Percentiles rank a stretch among this genome's conserved stretches.
Conservation (phyloP, 176 grass and related monocot genomes). For the Eleusine coracana region DNA sequence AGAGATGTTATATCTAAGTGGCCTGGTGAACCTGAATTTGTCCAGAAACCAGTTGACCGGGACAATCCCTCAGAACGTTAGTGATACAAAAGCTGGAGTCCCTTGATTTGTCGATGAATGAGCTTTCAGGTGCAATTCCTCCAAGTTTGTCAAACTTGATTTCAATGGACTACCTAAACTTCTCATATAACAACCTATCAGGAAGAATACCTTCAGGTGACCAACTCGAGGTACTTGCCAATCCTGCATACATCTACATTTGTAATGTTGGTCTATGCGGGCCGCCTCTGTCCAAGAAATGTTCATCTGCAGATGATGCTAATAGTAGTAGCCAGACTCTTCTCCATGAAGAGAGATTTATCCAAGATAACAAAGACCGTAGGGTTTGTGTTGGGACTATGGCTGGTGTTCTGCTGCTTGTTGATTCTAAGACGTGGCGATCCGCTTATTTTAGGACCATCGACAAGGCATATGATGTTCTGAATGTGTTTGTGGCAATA, state of each 20-base stretch:
- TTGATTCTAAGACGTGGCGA: conserved; percentile 28
- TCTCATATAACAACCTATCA: conserved; percentile 53
- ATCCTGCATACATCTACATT: conserved; percentile 31
- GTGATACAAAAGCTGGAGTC: conserved; percentile 40
- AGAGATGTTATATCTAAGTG: conserved; percentile 8
- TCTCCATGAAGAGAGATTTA: not conserved
- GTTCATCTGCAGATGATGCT: not conserved
- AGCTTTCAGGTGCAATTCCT: conserved; percentile 37
- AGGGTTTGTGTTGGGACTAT: conserved; percentile 33
- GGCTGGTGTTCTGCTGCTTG: conserved; percentile 42
- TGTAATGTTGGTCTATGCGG: conserved; percentile 47
- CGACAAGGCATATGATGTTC: conserved; percentile 15
- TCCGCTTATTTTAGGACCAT: conserved; percentile 23
- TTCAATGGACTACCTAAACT: conserved; percentile 33
- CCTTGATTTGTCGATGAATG: conserved; percentile 43
- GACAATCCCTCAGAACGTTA: conserved; percentile 30
- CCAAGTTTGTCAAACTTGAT: conserved; percentile 21
- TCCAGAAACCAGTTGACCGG: conserved; percentile 31
- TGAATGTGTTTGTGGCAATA: conserved; percentile 31
- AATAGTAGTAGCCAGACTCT: not conserved
- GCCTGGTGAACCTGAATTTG: conserved; percentile 33
- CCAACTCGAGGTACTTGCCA: conserved; percentile 23
- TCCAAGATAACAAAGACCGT: not conserved
- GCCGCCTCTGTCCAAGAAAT: conserved; percentile 12
- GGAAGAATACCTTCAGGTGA: conserved; percentile 42